Evolutionary conservation across 306 rosid species (phyloP).

Genomic region (Casuarina cunninghamiana): DNA sequence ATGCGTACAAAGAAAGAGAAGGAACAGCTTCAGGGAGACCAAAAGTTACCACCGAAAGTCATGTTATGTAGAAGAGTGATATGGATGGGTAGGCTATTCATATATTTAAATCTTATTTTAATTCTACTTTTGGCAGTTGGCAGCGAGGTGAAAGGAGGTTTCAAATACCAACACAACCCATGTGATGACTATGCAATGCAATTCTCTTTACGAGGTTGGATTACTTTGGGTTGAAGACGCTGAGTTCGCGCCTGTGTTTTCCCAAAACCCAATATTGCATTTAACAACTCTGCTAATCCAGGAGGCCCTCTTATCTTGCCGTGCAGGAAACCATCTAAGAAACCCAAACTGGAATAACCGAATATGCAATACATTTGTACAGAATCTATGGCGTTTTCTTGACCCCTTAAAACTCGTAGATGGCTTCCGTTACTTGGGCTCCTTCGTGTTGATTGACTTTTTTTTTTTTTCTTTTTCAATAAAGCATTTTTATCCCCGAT

Average conservation of each 20-base stretch:
- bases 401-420: neutral
- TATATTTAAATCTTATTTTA: neutral
- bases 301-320: neutral
- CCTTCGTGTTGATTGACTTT: too few species aligned
- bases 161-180: neutral
- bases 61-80: slow-evolving; percentile 3
- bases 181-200: neutral
- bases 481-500: too few species aligned
- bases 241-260: neutral
- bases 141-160: slow-evolving; percentile 3
- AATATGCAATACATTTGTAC: neutral
- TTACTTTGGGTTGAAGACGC: neutral
- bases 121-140: slow-evolving; percentile 18
- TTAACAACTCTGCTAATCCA: neutral
- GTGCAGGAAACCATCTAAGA: neutral
- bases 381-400: neutral
- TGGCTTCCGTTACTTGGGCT: too few species aligned
- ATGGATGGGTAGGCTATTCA: neutral
- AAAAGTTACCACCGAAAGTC: slow-evolving; percentile 21
- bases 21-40: neutral
- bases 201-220: neutral
- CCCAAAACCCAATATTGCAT: neutral
- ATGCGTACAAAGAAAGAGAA: slow-evolving; percentile 11
- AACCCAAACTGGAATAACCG: neutral
- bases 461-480: too few species aligned